Evolutionary conservation across 768 basidiomycete genomes (phyloP), one percentile per base, ranked within the genome.

Genomic region (Pulveroboletus sp.): DNA sequence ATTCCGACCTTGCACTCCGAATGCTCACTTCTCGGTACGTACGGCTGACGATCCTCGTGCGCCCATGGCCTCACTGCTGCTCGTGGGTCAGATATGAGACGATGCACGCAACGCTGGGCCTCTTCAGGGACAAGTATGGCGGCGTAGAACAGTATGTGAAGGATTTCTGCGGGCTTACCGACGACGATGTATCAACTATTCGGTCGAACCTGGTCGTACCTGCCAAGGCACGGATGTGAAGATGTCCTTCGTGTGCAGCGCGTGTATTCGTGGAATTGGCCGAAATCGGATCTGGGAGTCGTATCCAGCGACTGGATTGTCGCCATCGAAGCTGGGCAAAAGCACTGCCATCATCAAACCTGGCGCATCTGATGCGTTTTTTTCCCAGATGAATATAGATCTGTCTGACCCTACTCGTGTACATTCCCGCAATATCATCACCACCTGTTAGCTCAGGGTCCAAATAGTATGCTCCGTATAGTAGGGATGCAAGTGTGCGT

Each of bases 21-120:
- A 87, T 90, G 86, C 80, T 91, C 46, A 80, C 83, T 5, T 89
- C 86, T 57, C 78, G 84, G 88, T 86, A 61, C 46, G 53, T 47
- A 28, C 26, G 21, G n/a, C 35, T 18, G 24, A 32, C 12, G 31
- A 14, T 5, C 30, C 7, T 27, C 14, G n/a, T 26, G 17, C 28
- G 11, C 9, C 21, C 35, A n/a, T 33, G 24, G 27, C 8, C 46
- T 54, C 33, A 44, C 28, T 27, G 6, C n/a, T 30, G 8, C 12
- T 21, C 32, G 37, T 15, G 8, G 15, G 6, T 33, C 54, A 89
- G 89, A 44, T 76, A 74, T 40, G 85, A 84, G 59, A 88, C 86
- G 1, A 92, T 92, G 89, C 55, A 73, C n/a, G 81, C 83, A 2
- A 85, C 86, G 59, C 71, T 91, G 12, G 58, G 71, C 14, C 67